These are phyloP conservation scores for Phytopythium chamaehyphon DNA, from an alignment of 352 stramenopile species.

Conservation along the genomic window DNA sequence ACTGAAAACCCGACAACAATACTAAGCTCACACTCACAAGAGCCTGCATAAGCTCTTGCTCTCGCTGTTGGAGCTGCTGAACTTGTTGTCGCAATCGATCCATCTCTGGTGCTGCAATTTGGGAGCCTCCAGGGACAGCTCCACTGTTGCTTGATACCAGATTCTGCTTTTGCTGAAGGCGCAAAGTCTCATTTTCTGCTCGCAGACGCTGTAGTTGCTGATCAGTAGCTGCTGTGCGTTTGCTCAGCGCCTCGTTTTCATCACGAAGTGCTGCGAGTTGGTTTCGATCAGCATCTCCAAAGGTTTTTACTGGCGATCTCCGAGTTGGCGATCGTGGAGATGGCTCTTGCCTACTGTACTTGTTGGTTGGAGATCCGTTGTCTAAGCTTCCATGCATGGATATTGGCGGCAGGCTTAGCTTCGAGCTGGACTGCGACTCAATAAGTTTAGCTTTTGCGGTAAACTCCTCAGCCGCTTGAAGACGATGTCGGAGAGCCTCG, in stretches of 20 bases:
- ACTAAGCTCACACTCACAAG: conserved; percentile 34
- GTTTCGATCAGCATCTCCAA: conserved; percentile 20
- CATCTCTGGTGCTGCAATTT: conserved; percentile 8
- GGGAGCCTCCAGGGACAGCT: conserved; percentile 5
- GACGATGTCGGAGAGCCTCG: conserved; percentile 43
- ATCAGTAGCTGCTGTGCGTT: conserved; percentile 21
- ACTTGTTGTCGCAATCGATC: conserved; percentile 52
- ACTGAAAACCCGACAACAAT: not conserved
- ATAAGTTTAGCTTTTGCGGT: not conserved
- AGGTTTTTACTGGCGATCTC: conserved; percentile 9
- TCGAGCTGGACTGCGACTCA: not conserved
- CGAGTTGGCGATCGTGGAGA: conserved; percentile 4
- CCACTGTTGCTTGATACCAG: not conserved
- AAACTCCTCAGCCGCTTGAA: conserved; percentile 15
- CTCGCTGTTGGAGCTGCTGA: conserved; percentile 64
- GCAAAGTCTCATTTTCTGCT: conserved; percentile 43
- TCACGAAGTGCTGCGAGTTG: conserved; percentile 57
- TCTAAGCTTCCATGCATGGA: not conserved
- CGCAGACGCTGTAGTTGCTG: conserved; percentile 29
- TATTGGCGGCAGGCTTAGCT: not conserved
- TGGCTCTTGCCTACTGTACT: conserved; percentile 7
- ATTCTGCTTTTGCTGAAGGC: conserved; percentile 8
- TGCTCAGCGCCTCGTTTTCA: conserved; percentile 52
- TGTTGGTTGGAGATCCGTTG: conserved; percentile 6
- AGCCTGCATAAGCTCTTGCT: conserved; percentile 81